Evolutionary conservation across 208 protist genomes (phyloP).

Genomic region (Leishmania tropica): DNA sequence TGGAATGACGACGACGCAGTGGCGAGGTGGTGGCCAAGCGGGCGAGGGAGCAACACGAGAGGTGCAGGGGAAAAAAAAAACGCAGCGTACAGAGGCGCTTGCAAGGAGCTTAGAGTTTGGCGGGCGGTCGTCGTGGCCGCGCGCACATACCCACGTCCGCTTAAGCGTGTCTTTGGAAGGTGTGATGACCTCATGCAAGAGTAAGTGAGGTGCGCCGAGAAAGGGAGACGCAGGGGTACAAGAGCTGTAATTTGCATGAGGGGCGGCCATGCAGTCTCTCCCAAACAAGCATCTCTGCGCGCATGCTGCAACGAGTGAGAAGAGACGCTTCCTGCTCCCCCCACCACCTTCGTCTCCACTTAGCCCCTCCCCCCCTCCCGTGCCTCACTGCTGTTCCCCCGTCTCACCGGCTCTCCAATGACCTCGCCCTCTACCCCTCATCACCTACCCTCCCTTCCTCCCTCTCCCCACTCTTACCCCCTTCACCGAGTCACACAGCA

Average conservation of each 20-base stretch:
- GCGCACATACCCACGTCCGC: background rate
- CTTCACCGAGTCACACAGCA: background rate
- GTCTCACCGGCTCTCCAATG: background rate
- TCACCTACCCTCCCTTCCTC: background rate
- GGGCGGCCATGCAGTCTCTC: background rate
- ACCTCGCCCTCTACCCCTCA: background rate
- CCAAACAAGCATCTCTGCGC: background rate
- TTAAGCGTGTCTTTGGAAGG: background rate
- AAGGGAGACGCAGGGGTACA: background rate
- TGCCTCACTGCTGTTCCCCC: background rate
- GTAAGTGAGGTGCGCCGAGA: background rate
- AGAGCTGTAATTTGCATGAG: background rate
- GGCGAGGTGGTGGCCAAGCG: background rate
- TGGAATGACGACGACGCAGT: background rate
- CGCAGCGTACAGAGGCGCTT: background rate
- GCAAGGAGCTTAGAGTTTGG: background rate
- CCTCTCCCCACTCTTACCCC: background rate
- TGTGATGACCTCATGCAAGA: background rate
- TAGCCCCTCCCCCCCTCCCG: background rate
- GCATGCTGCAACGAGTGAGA: background rate
- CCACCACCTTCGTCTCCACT: no score
- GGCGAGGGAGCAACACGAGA: background rate
- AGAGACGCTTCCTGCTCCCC: background rate
- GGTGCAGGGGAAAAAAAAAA: no score
- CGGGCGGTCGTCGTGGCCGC: no score